A percentile compares a stretch with the other conserved stretches of the same genome.
Conservation (phyloP, 352 stramenopile genomes). For the Globisporangium orthogonon region DNA sequence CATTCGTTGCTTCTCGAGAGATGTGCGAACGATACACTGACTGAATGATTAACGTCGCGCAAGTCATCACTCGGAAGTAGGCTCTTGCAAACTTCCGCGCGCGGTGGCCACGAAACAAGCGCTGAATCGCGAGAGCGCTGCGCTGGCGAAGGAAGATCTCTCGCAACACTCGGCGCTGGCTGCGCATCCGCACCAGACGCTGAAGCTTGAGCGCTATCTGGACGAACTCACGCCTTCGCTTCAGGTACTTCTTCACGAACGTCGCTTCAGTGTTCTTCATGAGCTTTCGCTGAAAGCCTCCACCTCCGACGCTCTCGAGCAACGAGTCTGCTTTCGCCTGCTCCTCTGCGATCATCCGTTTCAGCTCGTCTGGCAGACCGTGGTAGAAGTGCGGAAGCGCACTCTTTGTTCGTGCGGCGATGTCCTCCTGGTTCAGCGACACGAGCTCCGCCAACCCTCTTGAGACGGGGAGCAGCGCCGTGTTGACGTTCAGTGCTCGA, state of each 20-base stretch:
- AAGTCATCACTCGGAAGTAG: conserved; percentile 44
- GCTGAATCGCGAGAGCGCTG: conserved; percentile 47
- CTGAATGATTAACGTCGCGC: conserved; percentile 56
- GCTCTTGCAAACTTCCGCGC: conserved; percentile 37
- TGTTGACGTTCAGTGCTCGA: conserved; percentile 32
- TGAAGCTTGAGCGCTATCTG: conserved; percentile 48
- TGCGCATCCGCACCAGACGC: conserved; percentile 32
- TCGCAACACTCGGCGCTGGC: conserved; percentile 41
- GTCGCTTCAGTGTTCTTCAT: conserved; percentile 47
- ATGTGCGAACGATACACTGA: conserved; percentile 54
- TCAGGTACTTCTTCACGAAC: conserved; percentile 52
- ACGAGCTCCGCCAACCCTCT: conserved; percentile 29
- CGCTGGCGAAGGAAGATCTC: conserved; percentile 31
- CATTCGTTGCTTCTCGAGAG: conserved; percentile 32
- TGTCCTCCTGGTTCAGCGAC: conserved; percentile 33
- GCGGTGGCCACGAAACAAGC: conserved; percentile 46
- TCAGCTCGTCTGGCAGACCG: conserved; percentile 60
- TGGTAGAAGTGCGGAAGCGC: conserved; percentile 75
- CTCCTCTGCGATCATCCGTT: conserved; percentile 64
- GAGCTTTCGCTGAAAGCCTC: conserved; percentile 25
- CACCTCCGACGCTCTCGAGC: conserved; percentile 3
- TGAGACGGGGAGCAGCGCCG: conserved; percentile 24
- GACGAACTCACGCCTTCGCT: conserved; percentile 40
- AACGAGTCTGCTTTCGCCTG: conserved; percentile 17
- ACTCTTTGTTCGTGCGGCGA: conserved; percentile 18